Conservation (phyloP, 2,329 filamentous ascomycete genomes). For the Neonectria hederae region DNA sequence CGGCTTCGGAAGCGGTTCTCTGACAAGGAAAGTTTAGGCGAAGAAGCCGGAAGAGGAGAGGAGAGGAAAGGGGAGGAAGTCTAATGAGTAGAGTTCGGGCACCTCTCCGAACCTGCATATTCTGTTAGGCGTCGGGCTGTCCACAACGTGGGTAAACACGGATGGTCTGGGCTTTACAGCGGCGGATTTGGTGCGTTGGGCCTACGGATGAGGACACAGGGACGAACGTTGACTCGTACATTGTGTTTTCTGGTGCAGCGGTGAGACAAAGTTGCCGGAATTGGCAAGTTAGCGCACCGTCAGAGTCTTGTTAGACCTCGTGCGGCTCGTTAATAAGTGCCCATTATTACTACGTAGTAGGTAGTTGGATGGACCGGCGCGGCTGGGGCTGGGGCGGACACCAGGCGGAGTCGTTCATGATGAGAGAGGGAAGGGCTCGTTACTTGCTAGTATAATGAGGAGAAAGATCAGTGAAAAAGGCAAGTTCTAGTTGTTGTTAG, state of each 20-base stretch:
- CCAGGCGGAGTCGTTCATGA: constrained; percentile 18
- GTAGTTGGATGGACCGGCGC: background rate
- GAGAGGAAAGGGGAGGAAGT: too few species aligned
- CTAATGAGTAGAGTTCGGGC: constrained; percentile 2
- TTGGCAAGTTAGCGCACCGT: constrained; percentile 28
- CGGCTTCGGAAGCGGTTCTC: too few species aligned
- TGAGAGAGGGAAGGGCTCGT: constrained; percentile 14
- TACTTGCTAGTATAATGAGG: too few species aligned
- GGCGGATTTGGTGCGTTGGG: background rate
- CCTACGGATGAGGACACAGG: background rate
- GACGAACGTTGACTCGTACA: background rate
- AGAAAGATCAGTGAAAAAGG: too few species aligned
- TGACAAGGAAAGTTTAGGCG: constrained; percentile 12
- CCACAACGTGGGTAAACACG: background rate
- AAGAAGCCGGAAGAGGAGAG: background rate
- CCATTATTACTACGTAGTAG: too few species aligned
- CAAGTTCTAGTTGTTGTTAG: background rate
- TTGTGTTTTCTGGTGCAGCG: constrained; percentile 20
- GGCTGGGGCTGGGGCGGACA: constrained; percentile 18
- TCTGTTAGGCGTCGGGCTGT: background rate
- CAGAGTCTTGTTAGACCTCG: constrained; percentile 29
- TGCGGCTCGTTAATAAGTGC: constrained; percentile 30
- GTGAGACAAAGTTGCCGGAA: constrained; percentile 36
- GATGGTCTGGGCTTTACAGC: background rate
- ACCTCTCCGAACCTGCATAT: constrained; percentile 8